phyloP scores from a whole-genome alignment of 495 filamentous ascomycete species.

The Bathelium albidoporum region DNA sequence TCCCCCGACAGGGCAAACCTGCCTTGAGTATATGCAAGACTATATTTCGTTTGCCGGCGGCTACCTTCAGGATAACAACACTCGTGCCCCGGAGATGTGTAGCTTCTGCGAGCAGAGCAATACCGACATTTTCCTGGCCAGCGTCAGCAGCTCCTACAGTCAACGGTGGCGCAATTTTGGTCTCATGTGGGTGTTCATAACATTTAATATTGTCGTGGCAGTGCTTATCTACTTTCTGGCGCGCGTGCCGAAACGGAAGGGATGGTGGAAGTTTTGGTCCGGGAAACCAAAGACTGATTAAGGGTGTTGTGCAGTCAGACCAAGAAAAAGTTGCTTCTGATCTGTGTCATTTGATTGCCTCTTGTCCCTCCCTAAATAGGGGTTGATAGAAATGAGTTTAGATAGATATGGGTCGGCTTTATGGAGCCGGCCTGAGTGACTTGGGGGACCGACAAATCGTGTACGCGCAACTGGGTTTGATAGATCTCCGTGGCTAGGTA shows the following conservation, averaged over 20 bases:
- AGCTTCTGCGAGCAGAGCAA: slow-evolving; percentile 25
- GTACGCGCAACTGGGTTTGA: too few species aligned
- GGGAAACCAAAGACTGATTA: slow-evolving; percentile 18
- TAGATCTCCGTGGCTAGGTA: too few species aligned
- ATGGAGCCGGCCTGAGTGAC: too few species aligned
- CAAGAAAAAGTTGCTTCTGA: too few species aligned
- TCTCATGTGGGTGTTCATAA: slow-evolving; percentile 40
- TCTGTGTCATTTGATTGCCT: too few species aligned
- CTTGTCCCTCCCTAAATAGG: too few species aligned
- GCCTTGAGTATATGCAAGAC: slow-evolving; percentile 26
- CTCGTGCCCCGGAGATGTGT: slow-evolving; percentile 21
- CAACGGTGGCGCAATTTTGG: slow-evolving; percentile 35
- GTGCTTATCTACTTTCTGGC: slow-evolving; percentile 32
- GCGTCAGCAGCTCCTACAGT: slow-evolving; percentile 23
- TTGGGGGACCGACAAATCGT: too few species aligned
- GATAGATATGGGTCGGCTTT: too few species aligned
- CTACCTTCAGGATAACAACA: slow-evolving; percentile 24
- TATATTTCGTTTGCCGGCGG: slow-evolving; percentile 22
- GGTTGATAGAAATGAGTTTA: too few species aligned
- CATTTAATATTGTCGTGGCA: slow-evolving; percentile 31
- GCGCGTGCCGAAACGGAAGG: slow-evolving; percentile 28
- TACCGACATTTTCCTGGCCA: slow-evolving; percentile 30
- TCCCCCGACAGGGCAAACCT: slow-evolving; percentile 19
- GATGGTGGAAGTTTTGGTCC: slow-evolving; percentile 5
- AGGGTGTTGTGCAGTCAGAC: too few species aligned